Percentiles rank a stretch among this genome's conserved stretches.
phyloP scores from a whole-genome alignment of 2,329 filamentous ascomycete species.

The Cladophialophora yegresii region DNA sequence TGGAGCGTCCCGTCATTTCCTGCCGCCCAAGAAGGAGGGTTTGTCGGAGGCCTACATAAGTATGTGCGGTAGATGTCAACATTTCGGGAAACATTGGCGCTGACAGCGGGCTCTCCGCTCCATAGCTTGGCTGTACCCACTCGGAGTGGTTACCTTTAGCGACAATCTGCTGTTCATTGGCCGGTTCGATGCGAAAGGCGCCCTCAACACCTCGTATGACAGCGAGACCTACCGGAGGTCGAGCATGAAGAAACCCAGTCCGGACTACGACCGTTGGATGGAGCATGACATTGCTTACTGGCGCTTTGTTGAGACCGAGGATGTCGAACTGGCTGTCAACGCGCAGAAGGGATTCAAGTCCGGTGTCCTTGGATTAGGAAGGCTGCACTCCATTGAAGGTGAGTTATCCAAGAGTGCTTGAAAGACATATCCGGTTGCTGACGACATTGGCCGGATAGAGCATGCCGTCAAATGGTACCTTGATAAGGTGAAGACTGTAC shows the following conservation, averaged over 20 bases:
- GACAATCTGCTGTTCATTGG: conserved; percentile 34
- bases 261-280: conserved; percentile 33
- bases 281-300: conserved; percentile 33
- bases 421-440: conserved; percentile 9
- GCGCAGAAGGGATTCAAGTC: conserved; percentile 33
- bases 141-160: conserved; percentile 31
- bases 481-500: conserved; percentile 25
- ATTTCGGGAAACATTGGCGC: not conserved
- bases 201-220: conserved; percentile 30
- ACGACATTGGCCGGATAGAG: conserved; percentile 19
- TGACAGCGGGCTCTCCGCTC: not conserved
- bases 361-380: conserved; percentile 27
- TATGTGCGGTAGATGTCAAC: not conserved
- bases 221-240: conserved; percentile 34
- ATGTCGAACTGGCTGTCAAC: conserved; percentile 31
- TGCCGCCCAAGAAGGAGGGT: conserved; percentile 30
- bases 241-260: conserved; percentile 28
- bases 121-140: conserved; percentile 30
- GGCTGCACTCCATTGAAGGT: conserved; percentile 30
- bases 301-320: conserved; percentile 30
- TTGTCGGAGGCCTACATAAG: conserved; percentile 31
- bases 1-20: conserved; percentile 32
- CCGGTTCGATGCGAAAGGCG: conserved; percentile 30
- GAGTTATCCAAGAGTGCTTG: conserved; percentile 4
- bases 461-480: conserved; percentile 34